These are phyloP conservation scores for Syncephalis fuscata DNA, from an alignment of 371 early-diverging fungal species.

Conservation along the genomic window DNA sequence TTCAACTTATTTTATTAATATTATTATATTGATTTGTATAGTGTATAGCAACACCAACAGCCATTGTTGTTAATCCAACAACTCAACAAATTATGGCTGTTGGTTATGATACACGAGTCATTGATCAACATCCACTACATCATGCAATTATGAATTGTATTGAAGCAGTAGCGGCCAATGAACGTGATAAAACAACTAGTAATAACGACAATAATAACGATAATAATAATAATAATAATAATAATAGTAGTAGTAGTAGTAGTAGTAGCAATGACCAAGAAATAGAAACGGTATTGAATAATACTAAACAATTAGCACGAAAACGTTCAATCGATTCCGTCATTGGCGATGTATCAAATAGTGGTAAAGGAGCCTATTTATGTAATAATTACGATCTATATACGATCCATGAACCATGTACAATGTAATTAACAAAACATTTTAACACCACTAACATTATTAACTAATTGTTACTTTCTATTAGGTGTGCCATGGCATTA, in stretches of 20 bases:
- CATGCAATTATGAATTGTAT: slow-evolving; percentile 48
- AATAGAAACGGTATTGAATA: too few relatives aligned
- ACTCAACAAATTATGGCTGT: slow-evolving; percentile 20
- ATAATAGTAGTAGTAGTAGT: too few relatives aligned
- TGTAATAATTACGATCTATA: not conserved
- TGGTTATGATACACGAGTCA: slow-evolving; percentile 21
- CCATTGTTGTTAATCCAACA: slow-evolving; percentile 26
- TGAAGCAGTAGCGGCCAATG: slow-evolving; percentile 19
- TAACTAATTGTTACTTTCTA: too few relatives aligned
- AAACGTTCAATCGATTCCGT: too few relatives aligned
- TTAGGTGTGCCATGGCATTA: slow-evolving; percentile 60
- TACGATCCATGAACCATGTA: slow-evolving; percentile 28
- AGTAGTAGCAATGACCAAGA: too few relatives aligned
- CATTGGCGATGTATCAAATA: not conserved
- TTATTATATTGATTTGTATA: too few relatives aligned
- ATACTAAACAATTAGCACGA: too few relatives aligned
- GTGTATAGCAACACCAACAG: too few relatives aligned
- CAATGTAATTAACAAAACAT: slow-evolving; percentile 25
- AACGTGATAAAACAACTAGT: slow-evolving; percentile 1
- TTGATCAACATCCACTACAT: slow-evolving; percentile 25
- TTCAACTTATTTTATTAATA: too few relatives aligned
- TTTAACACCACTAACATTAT: not conserved
- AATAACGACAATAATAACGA: too few relatives aligned
- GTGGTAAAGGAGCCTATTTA: not conserved
- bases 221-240: too few relatives aligned